phyloP scores from a whole-genome alignment of 371 early-diverging fungal species.

The Batrachochytrium dendrobatidis region DNA sequence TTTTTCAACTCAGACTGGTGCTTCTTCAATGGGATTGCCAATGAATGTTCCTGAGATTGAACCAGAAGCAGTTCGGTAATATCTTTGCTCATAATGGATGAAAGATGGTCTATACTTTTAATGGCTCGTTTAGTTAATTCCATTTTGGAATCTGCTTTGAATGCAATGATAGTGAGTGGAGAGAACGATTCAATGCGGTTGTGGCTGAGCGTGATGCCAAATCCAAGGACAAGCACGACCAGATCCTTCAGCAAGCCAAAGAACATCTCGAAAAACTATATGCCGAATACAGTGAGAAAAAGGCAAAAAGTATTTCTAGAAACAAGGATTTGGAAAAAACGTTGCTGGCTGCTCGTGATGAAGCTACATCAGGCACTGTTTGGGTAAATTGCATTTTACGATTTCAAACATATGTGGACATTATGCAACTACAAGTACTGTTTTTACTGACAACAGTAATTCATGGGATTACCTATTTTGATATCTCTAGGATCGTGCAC shows the following conservation, averaged over 20 bases:
- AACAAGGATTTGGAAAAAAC: slow-evolving; percentile 47
- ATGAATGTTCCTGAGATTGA: slow-evolving; percentile 19
- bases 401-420: background rate
- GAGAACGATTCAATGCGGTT: slow-evolving; percentile 60
- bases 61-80: slow-evolving; percentile 23
- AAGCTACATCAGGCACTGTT: slow-evolving; percentile 27
- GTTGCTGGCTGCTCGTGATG: slow-evolving; percentile 16
- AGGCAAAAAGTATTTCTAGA: slow-evolving; percentile 63
- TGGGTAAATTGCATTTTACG: slow-evolving; percentile 26
- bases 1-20: background rate
- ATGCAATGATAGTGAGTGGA: slow-evolving; percentile 62
- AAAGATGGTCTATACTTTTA: background rate
- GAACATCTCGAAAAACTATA: slow-evolving; percentile 86
- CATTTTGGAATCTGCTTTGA: background rate
- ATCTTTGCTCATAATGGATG: background rate
- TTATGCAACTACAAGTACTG: background rate
- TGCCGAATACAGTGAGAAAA: slow-evolving; percentile 90
- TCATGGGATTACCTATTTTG: too few relatives aligned
- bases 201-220: slow-evolving; percentile 73
- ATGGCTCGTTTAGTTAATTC: background rate
- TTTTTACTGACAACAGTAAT: background rate
- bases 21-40: background rate
- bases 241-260: slow-evolving; percentile 63
- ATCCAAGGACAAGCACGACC: slow-evolving; percentile 59
- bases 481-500: slow-evolving; percentile 28